A percentile compares a stretch with the other conserved stretches of the same genome.
Evolutionary conservation across 2,329 filamentous ascomycete genomes (phyloP).

Genomic region (Endoconidiophora laricicola): DNA sequence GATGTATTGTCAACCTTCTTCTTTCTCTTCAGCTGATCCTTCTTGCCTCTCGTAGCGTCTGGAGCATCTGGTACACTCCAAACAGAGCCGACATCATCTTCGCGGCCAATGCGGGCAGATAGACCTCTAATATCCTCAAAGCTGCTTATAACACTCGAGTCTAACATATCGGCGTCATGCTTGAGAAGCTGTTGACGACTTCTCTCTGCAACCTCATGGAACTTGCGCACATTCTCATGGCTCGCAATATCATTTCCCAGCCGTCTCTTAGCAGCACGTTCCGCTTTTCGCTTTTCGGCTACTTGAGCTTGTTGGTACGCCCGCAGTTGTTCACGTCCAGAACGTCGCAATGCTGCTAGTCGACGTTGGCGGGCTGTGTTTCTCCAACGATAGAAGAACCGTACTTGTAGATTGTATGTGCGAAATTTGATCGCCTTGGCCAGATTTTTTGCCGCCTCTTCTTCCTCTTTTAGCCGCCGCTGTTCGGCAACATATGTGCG

Average conservation of each 20-base stretch:
- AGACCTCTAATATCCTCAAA: constrained; percentile 23
- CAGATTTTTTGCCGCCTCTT: constrained; percentile 31
- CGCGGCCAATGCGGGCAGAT: constrained; percentile 22
- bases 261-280: constrained; percentile 6
- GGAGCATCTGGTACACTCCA: constrained; percentile 12
- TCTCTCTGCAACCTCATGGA: constrained; percentile 9
- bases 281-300: constrained; percentile 21
- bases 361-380: constrained; percentile 30
- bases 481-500: constrained; percentile 25
- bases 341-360: constrained; percentile 32
- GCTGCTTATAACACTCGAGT: constrained; percentile 27
- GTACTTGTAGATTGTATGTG: constrained; percentile 32
- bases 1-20: constrained; percentile 1
- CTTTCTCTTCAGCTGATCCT: constrained; percentile 8
- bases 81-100: constrained; percentile 12
- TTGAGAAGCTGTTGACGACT: constrained; percentile 21
- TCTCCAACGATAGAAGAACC: constrained; percentile 41
- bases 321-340: constrained; percentile 34
- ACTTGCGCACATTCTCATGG: constrained; percentile 8
- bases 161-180: constrained; percentile 23
- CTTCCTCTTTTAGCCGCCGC: constrained; percentile 25
- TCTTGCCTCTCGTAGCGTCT: not conserved
- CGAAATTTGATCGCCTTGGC: constrained; percentile 32
- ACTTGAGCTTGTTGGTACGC: constrained; percentile 27
- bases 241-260: constrained; percentile 10